phyloP scores from a whole-genome alignment of 2,329 filamentous ascomycete species.

The Grosmannia penicillata region DNA sequence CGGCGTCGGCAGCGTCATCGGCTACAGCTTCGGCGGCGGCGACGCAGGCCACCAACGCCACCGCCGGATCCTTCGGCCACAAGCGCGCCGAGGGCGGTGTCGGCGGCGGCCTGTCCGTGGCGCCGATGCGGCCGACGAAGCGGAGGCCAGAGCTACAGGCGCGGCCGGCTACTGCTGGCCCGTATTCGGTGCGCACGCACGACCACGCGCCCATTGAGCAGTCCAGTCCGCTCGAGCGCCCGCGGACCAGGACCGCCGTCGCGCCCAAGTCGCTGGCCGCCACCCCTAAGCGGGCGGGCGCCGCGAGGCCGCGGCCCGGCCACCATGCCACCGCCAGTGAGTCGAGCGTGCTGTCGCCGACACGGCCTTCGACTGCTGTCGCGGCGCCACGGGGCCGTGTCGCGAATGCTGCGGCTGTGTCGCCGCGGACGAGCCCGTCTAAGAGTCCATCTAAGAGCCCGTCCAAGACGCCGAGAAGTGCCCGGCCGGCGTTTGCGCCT shows the following conservation, averaged over 20 bases:
- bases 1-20: conserved; percentile 13
- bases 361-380: conserved; percentile 15
- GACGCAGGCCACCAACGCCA: not conserved
- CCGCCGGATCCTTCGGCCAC: conserved; percentile 6
- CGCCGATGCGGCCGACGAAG: conserved; percentile 46
- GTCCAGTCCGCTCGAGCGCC: conserved; percentile 29
- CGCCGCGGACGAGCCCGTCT: not conserved
- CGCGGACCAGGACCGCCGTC: conserved; percentile 26
- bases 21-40: not conserved
- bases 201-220: conserved; percentile 25
- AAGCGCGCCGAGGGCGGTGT: conserved; percentile 23
- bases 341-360: conserved; percentile 31
- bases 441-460: no score
- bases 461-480: not conserved
- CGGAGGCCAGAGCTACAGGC: conserved; percentile 41
- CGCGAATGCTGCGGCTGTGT: not conserved
- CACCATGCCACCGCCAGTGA: conserved; percentile 36
- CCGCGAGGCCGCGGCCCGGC: conserved; percentile 28
- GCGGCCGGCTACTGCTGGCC: conserved; percentile 49
- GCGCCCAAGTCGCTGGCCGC: conserved; percentile 36
- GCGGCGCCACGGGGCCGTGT: not conserved
- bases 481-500: not conserved
- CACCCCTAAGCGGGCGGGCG: conserved; percentile 35
- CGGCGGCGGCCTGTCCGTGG: conserved; percentile 45
- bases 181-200: conserved; percentile 47